phyloP scores from a whole-genome alignment of 2,329 filamentous ascomycete species.

The Trichoderma sp. region DNA sequence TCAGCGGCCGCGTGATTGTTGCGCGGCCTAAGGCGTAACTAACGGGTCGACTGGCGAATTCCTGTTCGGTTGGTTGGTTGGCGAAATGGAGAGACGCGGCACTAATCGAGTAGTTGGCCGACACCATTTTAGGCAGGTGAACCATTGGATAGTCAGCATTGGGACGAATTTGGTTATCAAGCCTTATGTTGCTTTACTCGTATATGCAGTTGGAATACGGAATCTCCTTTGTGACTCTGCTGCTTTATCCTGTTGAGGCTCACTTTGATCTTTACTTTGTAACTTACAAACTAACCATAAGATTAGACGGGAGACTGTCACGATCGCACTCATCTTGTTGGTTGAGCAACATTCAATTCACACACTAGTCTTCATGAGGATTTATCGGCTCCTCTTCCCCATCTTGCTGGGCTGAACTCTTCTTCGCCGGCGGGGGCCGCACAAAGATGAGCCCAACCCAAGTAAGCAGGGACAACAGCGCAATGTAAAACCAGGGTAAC shows the following conservation, averaged over 20 bases:
- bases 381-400: conserved; percentile 17
- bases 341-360: background rate
- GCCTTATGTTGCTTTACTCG: background rate
- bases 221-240: background rate
- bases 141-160: background rate
- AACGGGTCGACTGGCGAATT: background rate
- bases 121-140: background rate
- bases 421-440: conserved; percentile 30
- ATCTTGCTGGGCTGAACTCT: conserved; percentile 21
- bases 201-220: too few species aligned
- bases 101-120: conserved; percentile 2
- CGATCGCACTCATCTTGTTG: background rate
- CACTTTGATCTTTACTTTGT: background rate
- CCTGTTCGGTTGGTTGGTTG: background rate
- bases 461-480: conserved; percentile 31
- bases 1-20: conserved; percentile 16
- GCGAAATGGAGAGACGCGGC: background rate
- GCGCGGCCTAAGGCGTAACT: conserved; percentile 3
- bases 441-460: conserved; percentile 35
- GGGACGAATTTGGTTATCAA: background rate
- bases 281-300: background rate
- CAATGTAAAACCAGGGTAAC: conserved; percentile 42
- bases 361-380: conserved; percentile 2
- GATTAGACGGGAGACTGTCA: background rate
- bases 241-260: background rate